Evolutionary conservation across 768 basidiomycete genomes (phyloP).

Genomic region (Artomyces pyxidatus): DNA sequence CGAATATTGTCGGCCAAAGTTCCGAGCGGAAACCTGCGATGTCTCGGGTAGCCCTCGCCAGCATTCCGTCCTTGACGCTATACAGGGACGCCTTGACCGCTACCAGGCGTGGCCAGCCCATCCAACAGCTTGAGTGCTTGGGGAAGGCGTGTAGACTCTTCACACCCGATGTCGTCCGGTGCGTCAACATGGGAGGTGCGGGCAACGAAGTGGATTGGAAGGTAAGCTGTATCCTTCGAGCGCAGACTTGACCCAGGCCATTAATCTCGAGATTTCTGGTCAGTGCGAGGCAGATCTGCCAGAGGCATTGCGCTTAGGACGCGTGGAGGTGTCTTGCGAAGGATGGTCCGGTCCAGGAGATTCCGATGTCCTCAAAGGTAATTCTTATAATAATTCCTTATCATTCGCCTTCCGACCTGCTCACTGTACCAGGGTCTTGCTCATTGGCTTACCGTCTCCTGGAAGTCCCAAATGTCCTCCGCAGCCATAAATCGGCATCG

Average conservation of each 20-base stretch:
- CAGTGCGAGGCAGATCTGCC: constrained; percentile 91
- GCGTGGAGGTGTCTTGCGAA: constrained; percentile 83
- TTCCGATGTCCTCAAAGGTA: constrained; percentile 78
- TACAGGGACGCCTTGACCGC: constrained; percentile 61
- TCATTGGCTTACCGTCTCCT: constrained; percentile 78
- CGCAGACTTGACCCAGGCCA: not conserved
- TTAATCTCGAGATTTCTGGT: not conserved
- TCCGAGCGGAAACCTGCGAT: too few relatives aligned
- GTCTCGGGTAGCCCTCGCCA: constrained; percentile 64
- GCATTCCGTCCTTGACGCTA: constrained; percentile 71
- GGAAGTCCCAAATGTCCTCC: constrained; percentile 42
- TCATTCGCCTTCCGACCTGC: not conserved
- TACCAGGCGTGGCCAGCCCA: constrained; percentile 55
- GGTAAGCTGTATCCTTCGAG: constrained; percentile 42
- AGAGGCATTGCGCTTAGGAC: constrained; percentile 71
- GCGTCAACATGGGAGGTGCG: constrained; percentile 67
- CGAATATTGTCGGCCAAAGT: too few relatives aligned
- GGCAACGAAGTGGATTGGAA: constrained; percentile 89
- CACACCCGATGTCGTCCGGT: constrained; percentile 81
- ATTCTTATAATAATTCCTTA: constrained; percentile 3
- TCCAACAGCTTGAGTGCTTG: constrained; percentile 73
- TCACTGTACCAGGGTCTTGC: constrained; percentile 59
- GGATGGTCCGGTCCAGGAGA: constrained; percentile 84
- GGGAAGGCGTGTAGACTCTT: constrained; percentile 73
- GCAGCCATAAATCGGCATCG: constrained; percentile 5